Base-by-base conservation (phyloP, 257 asterid genomes). In the Jacaranda mimosifolia region DNA sequence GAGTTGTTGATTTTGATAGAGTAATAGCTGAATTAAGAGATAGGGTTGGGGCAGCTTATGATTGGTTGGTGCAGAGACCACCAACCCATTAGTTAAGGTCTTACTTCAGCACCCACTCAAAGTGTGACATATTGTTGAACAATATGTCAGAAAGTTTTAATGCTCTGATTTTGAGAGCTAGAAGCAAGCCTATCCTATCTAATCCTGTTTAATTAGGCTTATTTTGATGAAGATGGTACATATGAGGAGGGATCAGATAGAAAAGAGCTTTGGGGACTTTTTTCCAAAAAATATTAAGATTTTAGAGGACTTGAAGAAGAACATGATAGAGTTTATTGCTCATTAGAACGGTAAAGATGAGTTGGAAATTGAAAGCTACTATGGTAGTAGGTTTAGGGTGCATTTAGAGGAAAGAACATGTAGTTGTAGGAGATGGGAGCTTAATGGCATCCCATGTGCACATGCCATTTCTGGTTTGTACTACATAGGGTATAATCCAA, bases 81-180 rank as follows among this genome's bases (percentile, higher is more conserved):
- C 38, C 75, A 13, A 2, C 19, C 1, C 35, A 55, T 0, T 71
- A 18, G 52, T 14, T 6, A 1, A 55, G 35, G 19, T 36, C 39
- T 17, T 53, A 71, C 14, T 69, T 69, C 48, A 13, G n/a, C 2
- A 48, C 26, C 0, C 40, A 48, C 6, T 7, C 14, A 0, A 68
- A 15, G 5, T 7, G 36, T 15, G 64, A 52, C 5, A 52, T 53
- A 1, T 17, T 70, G 7, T 35, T 70, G 0, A 49, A 52, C 6
- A 70, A 70, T 5, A 51, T 70, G 46, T 70, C n/a, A 7, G n/a
- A 70, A n/a, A 13, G 49, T 52, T 70, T 52, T 8, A 52, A 70
- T 26, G 7, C 15, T 0, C 6, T 70, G 5, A 52, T 70, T 0
- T 21, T 70, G 0, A 0, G 14, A 15, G 35, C 46, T 1, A 70